Evolutionary conservation across 225 moss, liverwort and hornwort species (phyloP).

Genomic region (Pleurozium schreberi): DNA sequence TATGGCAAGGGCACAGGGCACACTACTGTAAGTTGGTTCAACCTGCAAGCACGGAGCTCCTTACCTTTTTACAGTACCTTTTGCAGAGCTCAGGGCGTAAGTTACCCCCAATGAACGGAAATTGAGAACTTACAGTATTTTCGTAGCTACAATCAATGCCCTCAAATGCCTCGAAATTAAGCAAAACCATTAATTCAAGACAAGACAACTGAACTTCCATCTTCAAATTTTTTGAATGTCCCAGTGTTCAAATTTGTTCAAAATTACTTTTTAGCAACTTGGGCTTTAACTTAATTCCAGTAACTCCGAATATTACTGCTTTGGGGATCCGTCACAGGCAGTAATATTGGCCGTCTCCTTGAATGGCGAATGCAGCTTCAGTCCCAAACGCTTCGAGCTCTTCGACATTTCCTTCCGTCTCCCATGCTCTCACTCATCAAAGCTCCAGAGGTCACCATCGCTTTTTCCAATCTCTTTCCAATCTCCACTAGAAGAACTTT

Average conservation of each 20-base stretch:
- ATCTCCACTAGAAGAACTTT: no score
- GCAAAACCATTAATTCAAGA: background rate
- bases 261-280: background rate
- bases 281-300: background rate
- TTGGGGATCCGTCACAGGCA: background rate
- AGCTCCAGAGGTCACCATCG: background rate
- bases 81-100: background rate
- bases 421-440: background rate
- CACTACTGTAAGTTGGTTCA: no score
- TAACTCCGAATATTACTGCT: background rate
- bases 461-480: background rate
- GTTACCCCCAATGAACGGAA: no score
- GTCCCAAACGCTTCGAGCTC: background rate
- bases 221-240: background rate
- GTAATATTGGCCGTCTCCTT: background rate
- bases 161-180: background rate
- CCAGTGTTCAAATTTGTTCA: background rate
- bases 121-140: background rate
- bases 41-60: background rate
- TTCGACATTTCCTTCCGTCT: background rate
- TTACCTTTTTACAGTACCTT: background rate
- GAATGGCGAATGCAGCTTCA: background rate
- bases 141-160: background rate
- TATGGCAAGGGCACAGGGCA: no score
- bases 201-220: background rate